These are phyloP conservation scores for Fusarium siculi DNA, from an alignment of 2,329 filamentous ascomycete species.

Conservation along the genomic window DNA sequence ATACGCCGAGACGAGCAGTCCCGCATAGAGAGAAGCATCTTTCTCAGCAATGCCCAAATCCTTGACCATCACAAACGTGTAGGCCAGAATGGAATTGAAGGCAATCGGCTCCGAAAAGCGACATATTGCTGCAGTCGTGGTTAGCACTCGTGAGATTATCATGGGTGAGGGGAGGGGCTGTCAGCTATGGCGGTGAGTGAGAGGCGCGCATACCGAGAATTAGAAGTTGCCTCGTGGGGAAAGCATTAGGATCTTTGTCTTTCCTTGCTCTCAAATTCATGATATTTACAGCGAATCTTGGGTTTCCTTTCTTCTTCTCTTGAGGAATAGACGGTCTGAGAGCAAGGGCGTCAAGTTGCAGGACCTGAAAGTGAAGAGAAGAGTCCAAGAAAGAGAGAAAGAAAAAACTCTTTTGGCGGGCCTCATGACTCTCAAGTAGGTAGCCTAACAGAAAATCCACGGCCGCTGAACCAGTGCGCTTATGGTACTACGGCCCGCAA, in stretches of 20 bases:
- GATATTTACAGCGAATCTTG: neutral
- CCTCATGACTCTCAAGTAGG: slow-evolving; percentile 26
- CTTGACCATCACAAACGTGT: slow-evolving; percentile 87
- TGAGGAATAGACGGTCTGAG: neutral
- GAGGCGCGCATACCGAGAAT: slow-evolving; percentile 22
- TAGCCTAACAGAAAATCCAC: slow-evolving; percentile 19
- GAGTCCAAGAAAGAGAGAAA: neutral
- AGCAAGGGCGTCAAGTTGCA: neutral
- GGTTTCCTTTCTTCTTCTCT: neutral
- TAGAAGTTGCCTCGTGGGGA: slow-evolving; percentile 25
- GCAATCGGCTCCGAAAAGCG: slow-evolving; percentile 86
- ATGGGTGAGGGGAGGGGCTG: neutral
- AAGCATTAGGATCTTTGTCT: slow-evolving; percentile 21
- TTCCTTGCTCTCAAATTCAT: slow-evolving; percentile 24
- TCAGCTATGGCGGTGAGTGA: slow-evolving; percentile 1
- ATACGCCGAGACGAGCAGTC: slow-evolving; percentile 85
- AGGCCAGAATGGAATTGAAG: slow-evolving; percentile 90
- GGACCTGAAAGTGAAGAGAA: neutral
- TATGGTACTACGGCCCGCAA: slow-evolving; percentile 21
- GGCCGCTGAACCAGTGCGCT: slow-evolving; percentile 12
- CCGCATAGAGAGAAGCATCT: slow-evolving; percentile 85
- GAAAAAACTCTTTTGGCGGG: slow-evolving; percentile 23
- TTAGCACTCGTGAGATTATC: slow-evolving; percentile 3
- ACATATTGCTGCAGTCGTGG: slow-evolving; percentile 36
- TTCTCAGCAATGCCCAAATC: slow-evolving; percentile 77